Evolutionary conservation across 2,329 filamentous ascomycete genomes (phyloP).

Genomic region (Meredithiella fracta): DNA sequence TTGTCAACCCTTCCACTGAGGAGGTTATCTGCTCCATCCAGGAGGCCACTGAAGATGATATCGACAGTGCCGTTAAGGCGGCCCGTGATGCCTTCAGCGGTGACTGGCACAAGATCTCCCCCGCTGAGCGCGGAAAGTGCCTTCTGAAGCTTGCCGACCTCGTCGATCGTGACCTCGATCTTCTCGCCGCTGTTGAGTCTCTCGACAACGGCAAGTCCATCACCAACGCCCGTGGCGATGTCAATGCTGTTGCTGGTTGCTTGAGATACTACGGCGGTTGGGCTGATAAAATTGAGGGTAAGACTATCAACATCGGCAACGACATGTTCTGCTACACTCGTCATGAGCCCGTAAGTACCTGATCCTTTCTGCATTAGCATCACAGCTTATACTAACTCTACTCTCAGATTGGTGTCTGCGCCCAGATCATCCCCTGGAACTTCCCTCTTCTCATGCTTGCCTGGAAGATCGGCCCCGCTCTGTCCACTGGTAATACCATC

Average conservation of each 20-base stretch:
- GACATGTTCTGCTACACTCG: conserved; percentile 32
- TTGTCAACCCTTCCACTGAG: conserved; percentile 18
- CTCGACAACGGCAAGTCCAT: conserved; percentile 30
- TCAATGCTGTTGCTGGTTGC: conserved; percentile 22
- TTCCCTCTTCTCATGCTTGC: conserved; percentile 29
- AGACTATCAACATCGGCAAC: conserved; percentile 23
- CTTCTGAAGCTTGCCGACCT: conserved; percentile 31
- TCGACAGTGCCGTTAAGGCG: conserved; percentile 31
- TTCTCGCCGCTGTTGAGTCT: conserved; percentile 30
- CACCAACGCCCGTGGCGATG: conserved; percentile 23
- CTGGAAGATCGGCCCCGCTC: conserved; percentile 32
- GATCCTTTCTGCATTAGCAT: neutral
- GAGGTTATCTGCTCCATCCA: conserved; percentile 21
- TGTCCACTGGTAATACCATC: conserved; percentile 33
- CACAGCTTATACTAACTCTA: conserved; percentile 8
- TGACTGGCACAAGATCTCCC: conserved; percentile 27
- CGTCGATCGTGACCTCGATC: conserved; percentile 24
- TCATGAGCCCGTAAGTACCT: conserved; percentile 25
- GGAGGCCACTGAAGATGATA: conserved; percentile 31
- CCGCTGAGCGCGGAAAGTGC: conserved; percentile 24
- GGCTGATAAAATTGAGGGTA: conserved; percentile 26
- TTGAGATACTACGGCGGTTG: conserved; percentile 29
- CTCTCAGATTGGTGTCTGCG: conserved; percentile 28
- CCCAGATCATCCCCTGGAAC: conserved; percentile 44
- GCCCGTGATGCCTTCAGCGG: conserved; percentile 31